Evolutionary conservation across 2,329 filamentous ascomycete genomes (phyloP).

Genomic region (Nemania diffusa): DNA sequence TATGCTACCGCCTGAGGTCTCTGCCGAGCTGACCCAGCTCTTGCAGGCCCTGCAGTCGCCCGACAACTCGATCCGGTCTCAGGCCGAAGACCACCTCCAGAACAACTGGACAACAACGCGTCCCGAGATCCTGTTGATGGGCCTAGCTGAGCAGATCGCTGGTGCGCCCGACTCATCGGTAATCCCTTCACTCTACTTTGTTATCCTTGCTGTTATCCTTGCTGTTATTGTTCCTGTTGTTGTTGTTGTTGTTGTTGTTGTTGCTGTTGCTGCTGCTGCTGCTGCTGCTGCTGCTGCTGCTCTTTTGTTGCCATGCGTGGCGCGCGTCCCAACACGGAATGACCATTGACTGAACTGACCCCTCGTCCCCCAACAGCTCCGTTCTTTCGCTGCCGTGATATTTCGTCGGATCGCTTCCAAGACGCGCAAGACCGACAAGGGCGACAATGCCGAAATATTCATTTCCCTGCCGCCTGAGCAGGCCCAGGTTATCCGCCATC

Average conservation of each 20-base stretch:
- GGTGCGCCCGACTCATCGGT: constrained; percentile 78
- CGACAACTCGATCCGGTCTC: constrained; percentile 85
- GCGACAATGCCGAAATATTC: constrained; percentile 84
- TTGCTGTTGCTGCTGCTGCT: too few relatives aligned
- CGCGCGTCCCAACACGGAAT: not conserved
- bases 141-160: constrained; percentile 90
- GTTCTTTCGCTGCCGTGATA: constrained; percentile 91
- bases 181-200: constrained; percentile 50
- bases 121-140: constrained; percentile 92
- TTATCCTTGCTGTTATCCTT: not conserved
- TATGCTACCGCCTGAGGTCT: constrained; percentile 83
- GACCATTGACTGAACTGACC: constrained; percentile 16
- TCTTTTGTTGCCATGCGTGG: not conserved
- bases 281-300: not conserved
- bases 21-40: constrained; percentile 85
- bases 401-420: constrained; percentile 95
- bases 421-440: constrained; percentile 78
- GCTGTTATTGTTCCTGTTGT: not conserved
- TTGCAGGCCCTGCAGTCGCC: constrained; percentile 88
- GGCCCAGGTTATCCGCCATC: constrained; percentile 81
- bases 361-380: constrained; percentile 66
- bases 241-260: not conserved
- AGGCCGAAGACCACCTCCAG: constrained; percentile 90
- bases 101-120: constrained; percentile 86
- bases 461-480: constrained; percentile 79